A percentile compares a stretch with the other conserved stretches of the same genome.
phyloP scores from a whole-genome alignment of 495 filamentous ascomycete species.

The Hypoxylon lienhwacheense region DNA sequence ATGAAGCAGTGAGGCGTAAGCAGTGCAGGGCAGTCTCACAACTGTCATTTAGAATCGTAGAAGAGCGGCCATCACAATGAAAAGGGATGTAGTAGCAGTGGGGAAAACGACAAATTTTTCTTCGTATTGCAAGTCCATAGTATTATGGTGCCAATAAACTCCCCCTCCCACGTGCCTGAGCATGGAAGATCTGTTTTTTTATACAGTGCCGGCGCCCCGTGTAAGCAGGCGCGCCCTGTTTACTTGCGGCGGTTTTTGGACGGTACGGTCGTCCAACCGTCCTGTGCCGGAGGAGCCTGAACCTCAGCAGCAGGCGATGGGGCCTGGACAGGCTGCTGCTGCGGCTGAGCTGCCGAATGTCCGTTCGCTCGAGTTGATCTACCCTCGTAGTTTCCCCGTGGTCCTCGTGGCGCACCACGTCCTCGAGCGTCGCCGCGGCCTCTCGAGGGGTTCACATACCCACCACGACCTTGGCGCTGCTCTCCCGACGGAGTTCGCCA shows the following conservation, averaged over 20 bases:
- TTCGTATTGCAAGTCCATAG: slow-evolving; percentile 30
- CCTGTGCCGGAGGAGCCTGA: slow-evolving; percentile 41
- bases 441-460: slow-evolving; percentile 38
- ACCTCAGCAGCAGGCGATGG: slow-evolving; percentile 28
- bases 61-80: slow-evolving; percentile 25
- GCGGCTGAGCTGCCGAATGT: slow-evolving; percentile 33
- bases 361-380: slow-evolving; percentile 52
- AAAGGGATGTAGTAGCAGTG: slow-evolving; percentile 6
- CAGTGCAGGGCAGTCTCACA: slow-evolving; percentile 7
- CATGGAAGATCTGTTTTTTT: slow-evolving; percentile 33
- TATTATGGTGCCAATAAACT: slow-evolving; percentile 27
- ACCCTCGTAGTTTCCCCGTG: slow-evolving; percentile 43
- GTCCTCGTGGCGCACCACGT: slow-evolving; percentile 49
- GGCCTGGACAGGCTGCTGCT: slow-evolving; percentile 39
- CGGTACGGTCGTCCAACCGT: slow-evolving; percentile 77
- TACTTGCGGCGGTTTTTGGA: slow-evolving; percentile 55
- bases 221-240: slow-evolving; percentile 37
- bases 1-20: slow-evolving; percentile 2
- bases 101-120: slow-evolving; percentile 18
- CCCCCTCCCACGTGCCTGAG: slow-evolving; percentile 25
- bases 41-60: not conserved
- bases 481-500: slow-evolving; percentile 53
- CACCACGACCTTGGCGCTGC: slow-evolving; percentile 45
- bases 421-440: slow-evolving; percentile 40
- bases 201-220: slow-evolving; percentile 20